A percentile compares a stretch with the other conserved stretches of the same genome.
Conservation (phyloP, 176 grass and related monocot genomes). For the Carex pumila region DNA sequence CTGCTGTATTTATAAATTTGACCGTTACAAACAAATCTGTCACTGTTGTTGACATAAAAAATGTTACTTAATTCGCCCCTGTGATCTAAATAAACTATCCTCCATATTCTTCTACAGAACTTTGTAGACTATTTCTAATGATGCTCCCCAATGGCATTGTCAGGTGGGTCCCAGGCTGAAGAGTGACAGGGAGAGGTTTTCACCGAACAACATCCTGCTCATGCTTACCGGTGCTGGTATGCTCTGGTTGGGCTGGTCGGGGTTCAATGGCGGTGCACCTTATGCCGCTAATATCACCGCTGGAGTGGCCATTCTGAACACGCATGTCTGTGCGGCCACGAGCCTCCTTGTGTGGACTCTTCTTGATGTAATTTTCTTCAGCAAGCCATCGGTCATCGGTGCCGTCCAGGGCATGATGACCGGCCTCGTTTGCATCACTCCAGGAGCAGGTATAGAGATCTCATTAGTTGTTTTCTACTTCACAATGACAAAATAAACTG, state of each 20-base stretch:
- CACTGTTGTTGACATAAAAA: neutral
- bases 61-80: neutral
- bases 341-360: conserved; percentile 64
- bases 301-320: conserved; percentile 51
- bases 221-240: conserved; percentile 50
- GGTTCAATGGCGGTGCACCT: conserved; percentile 58
- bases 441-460: conserved; percentile 37
- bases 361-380: conserved; percentile 64
- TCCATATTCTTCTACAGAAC: neutral
- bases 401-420: conserved; percentile 77
- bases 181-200: conserved; percentile 47
- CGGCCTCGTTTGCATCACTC: conserved; percentile 74
- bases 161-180: conserved; percentile 50
- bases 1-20: neutral
- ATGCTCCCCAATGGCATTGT: neutral
- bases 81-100: neutral
- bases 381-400: conserved; percentile 59
- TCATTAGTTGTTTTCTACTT: too few species aligned
- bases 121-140: neutral
- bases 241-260: conserved; percentile 70
- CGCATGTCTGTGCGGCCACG: conserved; percentile 52
- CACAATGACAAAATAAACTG: neutral
- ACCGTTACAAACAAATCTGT: neutral
- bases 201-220: conserved; percentile 67
- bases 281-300: conserved; percentile 53